Conservation (phyloP, 1,139 yeast species). For the Candida tunisiensis region DNA sequence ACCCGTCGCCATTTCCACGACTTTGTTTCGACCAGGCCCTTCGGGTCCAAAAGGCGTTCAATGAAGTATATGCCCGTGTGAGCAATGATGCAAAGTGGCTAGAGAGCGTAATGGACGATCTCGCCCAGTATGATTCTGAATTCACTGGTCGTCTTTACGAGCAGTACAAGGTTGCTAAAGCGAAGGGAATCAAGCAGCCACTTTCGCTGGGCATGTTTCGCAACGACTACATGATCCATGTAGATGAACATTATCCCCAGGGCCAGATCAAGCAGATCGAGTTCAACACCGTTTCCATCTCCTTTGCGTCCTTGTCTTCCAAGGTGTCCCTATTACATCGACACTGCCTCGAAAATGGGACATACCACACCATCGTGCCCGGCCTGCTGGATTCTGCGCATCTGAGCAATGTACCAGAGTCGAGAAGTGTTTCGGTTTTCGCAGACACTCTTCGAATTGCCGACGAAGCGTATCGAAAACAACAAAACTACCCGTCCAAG, state of each 20-base stretch:
- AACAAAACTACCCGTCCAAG: conserved; percentile 8
- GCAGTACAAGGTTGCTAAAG: conserved; percentile 9
- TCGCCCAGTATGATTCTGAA: conserved; percentile 37
- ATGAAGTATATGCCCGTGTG: conserved; percentile 46
- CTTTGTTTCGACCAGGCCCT: conserved; percentile 48
- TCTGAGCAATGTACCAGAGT: conserved; percentile 33
- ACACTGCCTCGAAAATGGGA: conserved; percentile 20
- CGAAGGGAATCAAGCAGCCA: conserved; percentile 40
- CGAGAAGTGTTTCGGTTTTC: conserved; percentile 41
- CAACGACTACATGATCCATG: conserved; percentile 74
- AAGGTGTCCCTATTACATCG: conserved; percentile 66
- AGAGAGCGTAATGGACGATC: conserved; percentile 31
- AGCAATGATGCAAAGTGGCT: conserved; percentile 47
- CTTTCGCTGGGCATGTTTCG: conserved; percentile 74
- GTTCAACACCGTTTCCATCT: conserved; percentile 88
- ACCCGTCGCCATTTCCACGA: conserved; percentile 78
- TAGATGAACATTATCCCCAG: conserved; percentile 9
- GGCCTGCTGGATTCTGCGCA: too few species aligned
- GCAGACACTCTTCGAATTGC: conserved; percentile 63
- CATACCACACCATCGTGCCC: conserved; percentile 6
- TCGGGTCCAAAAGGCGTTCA: conserved; percentile 51
- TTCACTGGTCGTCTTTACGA: conserved; percentile 70
- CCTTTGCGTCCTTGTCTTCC: conserved; percentile 81
- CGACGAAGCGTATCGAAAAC: conserved; percentile 29
- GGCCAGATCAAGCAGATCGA: conserved; percentile 73